phyloP scores from a whole-genome alignment of 129 eudicot species.

The Logfia minima region DNA sequence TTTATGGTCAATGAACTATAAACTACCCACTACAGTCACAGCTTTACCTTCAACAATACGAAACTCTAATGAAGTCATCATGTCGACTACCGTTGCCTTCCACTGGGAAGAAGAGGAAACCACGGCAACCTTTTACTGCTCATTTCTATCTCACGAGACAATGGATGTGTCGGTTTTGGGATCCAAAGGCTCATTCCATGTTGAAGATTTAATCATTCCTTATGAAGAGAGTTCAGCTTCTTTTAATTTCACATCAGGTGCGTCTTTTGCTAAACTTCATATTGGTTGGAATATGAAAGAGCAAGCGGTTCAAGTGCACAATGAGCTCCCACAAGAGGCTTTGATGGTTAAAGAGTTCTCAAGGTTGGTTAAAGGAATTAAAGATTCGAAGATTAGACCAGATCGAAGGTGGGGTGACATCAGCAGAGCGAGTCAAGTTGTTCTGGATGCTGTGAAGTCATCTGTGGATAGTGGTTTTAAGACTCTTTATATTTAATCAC shows the following conservation, averaged over 20 bases:
- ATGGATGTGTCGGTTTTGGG: slow-evolving; percentile 61
- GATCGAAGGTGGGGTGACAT: slow-evolving; percentile 55
- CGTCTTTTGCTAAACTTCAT: slow-evolving; percentile 59
- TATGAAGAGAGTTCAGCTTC: slow-evolving; percentile 64
- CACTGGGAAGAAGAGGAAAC: slow-evolving; percentile 63
- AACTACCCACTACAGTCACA: slow-evolving; percentile 54
- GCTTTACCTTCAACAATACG: slow-evolving; percentile 49
- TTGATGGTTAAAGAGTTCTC: slow-evolving; percentile 69
- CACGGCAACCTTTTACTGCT: slow-evolving; percentile 66
- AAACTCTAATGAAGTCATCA: slow-evolving; percentile 65
- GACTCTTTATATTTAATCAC: slow-evolving; percentile 47
- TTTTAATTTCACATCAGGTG: slow-evolving; percentile 49
- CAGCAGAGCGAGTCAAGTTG: slow-evolving; percentile 65
- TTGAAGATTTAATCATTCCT: slow-evolving; percentile 69
- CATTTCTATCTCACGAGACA: slow-evolving; percentile 62
- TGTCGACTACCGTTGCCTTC: slow-evolving; percentile 59
- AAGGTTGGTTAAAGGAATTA: slow-evolving; percentile 51
- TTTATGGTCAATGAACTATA: slow-evolving; percentile 69
- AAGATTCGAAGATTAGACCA: slow-evolving; percentile 25
- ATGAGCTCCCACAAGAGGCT: slow-evolving; percentile 76
- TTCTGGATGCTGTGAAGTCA: slow-evolving; percentile 58
- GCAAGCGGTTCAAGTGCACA: slow-evolving; percentile 40
- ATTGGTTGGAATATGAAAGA: slow-evolving; percentile 66
- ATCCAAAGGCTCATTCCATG: slow-evolving; percentile 64
- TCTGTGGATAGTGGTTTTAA: slow-evolving; percentile 60